Percentiles rank a stretch among this genome's conserved stretches.
Evolutionary conservation across 495 filamentous ascomycete genomes (phyloP).

Genomic region (Trichoderma orchidacearum): DNA sequence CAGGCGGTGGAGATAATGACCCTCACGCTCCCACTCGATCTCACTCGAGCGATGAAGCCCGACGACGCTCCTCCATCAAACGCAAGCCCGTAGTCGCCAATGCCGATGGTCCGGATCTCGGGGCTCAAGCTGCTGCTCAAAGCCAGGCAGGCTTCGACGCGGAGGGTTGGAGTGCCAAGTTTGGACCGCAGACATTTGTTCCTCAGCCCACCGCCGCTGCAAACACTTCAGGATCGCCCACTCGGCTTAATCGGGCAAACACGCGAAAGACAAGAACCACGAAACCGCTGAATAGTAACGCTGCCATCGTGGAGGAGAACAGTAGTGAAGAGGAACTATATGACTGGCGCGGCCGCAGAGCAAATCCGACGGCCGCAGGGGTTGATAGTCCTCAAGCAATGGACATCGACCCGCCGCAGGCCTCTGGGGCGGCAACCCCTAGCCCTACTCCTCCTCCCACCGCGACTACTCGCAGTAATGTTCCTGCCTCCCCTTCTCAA

Average conservation of each 20-base stretch:
- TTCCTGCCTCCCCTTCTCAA: neutral
- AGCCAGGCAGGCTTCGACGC: conserved; percentile 39
- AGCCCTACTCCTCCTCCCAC: neutral
- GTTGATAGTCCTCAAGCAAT: conserved; percentile 32
- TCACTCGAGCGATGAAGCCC: conserved; percentile 17
- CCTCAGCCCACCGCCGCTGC: conserved; percentile 15
- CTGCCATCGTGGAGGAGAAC: conserved; percentile 29
- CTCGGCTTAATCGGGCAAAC: conserved; percentile 7
- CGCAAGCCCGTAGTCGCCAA: conserved; percentile 1
- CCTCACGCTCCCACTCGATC: conserved; percentile 10
- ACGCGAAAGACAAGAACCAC: conserved; percentile 8
- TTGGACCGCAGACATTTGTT: conserved; percentile 46
- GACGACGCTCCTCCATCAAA: conserved; percentile 18
- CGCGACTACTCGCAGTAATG: neutral
- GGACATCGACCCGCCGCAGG: conserved; percentile 39
- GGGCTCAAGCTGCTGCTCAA: conserved; percentile 3
- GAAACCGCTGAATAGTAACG: conserved; percentile 23
- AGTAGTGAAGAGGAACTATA: conserved; percentile 16
- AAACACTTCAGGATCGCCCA: conserved; percentile 22
- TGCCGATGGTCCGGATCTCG: neutral
- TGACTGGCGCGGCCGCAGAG: conserved; percentile 10
- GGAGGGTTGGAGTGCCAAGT: conserved; percentile 51
- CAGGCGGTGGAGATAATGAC: conserved; percentile 20
- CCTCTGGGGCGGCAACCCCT: neutral
- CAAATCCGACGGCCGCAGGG: conserved; percentile 5